Evolutionary conservation across 2,329 filamentous ascomycete species (phyloP), one percentile per base, ranked within the genome.

Genomic region (Fusarium sp.): DNA sequence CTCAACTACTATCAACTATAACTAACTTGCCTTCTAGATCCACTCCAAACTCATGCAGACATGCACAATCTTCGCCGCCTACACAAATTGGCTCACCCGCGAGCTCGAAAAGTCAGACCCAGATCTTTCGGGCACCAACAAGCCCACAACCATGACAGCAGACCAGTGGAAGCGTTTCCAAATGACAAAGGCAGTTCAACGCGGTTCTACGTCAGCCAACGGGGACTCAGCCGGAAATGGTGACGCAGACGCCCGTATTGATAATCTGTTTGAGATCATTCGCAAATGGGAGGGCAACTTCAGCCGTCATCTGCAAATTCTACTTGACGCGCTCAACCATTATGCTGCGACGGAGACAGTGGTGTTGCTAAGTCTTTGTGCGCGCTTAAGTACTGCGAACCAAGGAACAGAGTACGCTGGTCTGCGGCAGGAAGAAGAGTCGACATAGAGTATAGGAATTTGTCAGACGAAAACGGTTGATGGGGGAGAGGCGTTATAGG

Each of bases 261-360:
- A 87, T 64, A 94, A 95, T 76, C 86, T 98, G 57, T 92, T 93
- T 67, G 94, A 97, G 70, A 94, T 94, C 63, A 88, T 99, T 65
- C 89, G 90, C 77, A 94, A 95, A 81, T 98, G 97, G 83, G 96
- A 99, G 80, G 90, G 91, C 70, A 97, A 97, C 77, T 99, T 99
- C 78, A 92, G 92, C 61, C 85, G 94, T 48, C 95, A 98, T 81
- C 82, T 99, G 74, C 94, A 97, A 83, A 97, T 98, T 72, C 81
- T 99, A 75, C 89, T 98, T 40, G 96, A 98, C 78, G 95, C 94
- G 65, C 85, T 99, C 68, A 98, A 99, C 75, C 97, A 98, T 80
- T 97, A 98, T 75, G 96, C 96, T 4, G 96, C 96, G 0, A 98
- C 96, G 0, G 96, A 99, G 83, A 98, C 96, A 41, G 95, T 98